These are phyloP conservation scores for Aegle marmelos DNA, from an alignment of 345 rosid species.

Conservation along the genomic window DNA sequence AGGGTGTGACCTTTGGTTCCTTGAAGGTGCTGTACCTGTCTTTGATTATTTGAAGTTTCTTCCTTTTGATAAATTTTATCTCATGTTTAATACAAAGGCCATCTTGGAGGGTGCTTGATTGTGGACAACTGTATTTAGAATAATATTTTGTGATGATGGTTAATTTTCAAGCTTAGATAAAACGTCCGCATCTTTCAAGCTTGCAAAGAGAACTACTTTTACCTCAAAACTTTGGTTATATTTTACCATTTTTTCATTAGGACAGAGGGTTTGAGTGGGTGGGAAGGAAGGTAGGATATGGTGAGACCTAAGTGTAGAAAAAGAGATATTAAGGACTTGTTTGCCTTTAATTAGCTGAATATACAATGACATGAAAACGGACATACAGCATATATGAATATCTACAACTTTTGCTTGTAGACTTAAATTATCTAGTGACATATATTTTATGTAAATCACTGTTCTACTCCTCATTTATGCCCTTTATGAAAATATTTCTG, in stretches of 20 bases:
- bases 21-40: conserved; percentile 50
- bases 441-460: not conserved
- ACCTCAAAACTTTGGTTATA: too few species aligned
- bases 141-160: not conserved
- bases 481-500: not conserved
- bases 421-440: not conserved
- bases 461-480: not conserved
- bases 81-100: not conserved
- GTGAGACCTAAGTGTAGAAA: too few species aligned
- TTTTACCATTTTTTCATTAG: too few species aligned
- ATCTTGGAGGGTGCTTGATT: not conserved
- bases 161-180: not conserved
- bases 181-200: not conserved
- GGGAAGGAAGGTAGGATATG: too few species aligned
- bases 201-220: not conserved
- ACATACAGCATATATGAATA: not conserved
- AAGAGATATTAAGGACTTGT: too few species aligned
- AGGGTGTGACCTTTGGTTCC: conserved; percentile 83
- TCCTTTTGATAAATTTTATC: not conserved
- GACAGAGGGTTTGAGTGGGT: too few species aligned
- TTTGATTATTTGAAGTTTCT: not conserved
- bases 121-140: not conserved
- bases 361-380: too few species aligned
- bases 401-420: not conserved
- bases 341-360: too few species aligned